Evolutionary conservation across 148 eudicot genomes (phyloP).

Genomic region (Vaccinium myrtillus): DNA sequence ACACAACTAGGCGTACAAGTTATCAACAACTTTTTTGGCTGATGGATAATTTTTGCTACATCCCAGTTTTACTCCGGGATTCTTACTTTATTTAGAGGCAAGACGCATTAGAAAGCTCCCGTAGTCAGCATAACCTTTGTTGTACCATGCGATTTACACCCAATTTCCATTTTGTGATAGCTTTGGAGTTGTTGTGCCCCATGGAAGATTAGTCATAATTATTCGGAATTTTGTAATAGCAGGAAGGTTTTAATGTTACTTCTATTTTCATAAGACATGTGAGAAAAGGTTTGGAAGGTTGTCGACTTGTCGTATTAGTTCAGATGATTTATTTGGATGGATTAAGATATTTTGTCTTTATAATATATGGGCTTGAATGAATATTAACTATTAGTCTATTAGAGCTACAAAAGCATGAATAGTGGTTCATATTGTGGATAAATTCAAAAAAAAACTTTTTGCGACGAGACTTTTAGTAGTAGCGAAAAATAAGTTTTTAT

Average conservation of each 20-base stretch:
- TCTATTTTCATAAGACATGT: too few relatives aligned
- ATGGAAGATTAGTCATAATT: background rate
- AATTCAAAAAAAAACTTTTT: too few relatives aligned
- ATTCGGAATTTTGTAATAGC: background rate
- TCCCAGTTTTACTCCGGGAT: too few relatives aligned
- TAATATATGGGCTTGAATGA: too few relatives aligned
- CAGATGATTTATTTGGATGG: background rate
- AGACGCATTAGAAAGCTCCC: background rate
- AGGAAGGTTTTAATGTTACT: background rate
- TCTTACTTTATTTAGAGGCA: background rate
- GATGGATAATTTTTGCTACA: background rate
- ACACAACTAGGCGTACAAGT: constrained; percentile 14
- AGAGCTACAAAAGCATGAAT: too few relatives aligned
- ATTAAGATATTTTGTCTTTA: too few relatives aligned
- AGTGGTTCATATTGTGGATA: too few relatives aligned
- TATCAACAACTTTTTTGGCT: background rate
- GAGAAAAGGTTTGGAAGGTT: background rate
- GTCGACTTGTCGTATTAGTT: too few relatives aligned
- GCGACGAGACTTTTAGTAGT: too few relatives aligned
- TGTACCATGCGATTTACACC: background rate
- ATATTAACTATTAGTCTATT: too few relatives aligned
- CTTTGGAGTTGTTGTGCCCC: background rate
- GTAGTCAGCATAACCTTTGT: background rate
- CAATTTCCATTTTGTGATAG: background rate
- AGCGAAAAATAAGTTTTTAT: too few relatives aligned